These are phyloP conservation scores for Chaetomium sp. DNA, from an alignment of 2,329 filamentous ascomycete species.

Conservation along the genomic window DNA sequence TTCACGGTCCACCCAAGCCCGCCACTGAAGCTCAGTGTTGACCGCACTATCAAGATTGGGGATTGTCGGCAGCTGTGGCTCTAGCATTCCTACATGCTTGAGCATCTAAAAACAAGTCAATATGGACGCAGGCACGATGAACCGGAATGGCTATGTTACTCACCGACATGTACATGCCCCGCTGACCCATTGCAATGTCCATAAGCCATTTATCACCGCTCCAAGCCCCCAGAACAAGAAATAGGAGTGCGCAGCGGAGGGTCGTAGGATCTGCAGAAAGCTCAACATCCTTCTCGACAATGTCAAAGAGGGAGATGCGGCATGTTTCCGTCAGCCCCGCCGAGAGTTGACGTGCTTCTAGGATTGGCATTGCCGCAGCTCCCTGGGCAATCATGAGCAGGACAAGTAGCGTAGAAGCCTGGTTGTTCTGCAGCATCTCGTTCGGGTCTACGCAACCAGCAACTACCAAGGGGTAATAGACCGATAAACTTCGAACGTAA, in stretches of 20 bases:
- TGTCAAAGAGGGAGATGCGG: slow-evolving; percentile 64
- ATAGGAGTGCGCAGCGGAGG: slow-evolving; percentile 59
- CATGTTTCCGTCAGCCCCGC: slow-evolving; percentile 64
- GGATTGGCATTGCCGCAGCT: slow-evolving; percentile 57
- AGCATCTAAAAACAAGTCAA: slow-evolving; percentile 46
- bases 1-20: slow-evolving; percentile 59
- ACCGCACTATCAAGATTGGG: slow-evolving; percentile 38
- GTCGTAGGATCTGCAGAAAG: slow-evolving; percentile 59
- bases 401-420: slow-evolving; percentile 58
- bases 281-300: slow-evolving; percentile 65
- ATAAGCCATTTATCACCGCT: slow-evolving; percentile 73
- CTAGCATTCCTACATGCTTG: slow-evolving; percentile 61
- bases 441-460: slow-evolving; percentile 58
- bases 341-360: slow-evolving; percentile 59
- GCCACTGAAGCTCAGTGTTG: slow-evolving; percentile 50
- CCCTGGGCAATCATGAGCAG: slow-evolving; percentile 68
- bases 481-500: slow-evolving; percentile 59
- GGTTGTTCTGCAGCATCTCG: slow-evolving; percentile 59
- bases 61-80: slow-evolving; percentile 41
- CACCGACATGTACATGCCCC: slow-evolving; percentile 63
- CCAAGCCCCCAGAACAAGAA: slow-evolving; percentile 63
- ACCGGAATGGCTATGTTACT: slow-evolving; percentile 21
- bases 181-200: slow-evolving; percentile 69
- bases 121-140: neutral
- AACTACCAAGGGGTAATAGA: slow-evolving; percentile 58